phyloP scores from a whole-genome alignment of 1,284 basidiomycete species.

The Malassezia slooffiae region DNA sequence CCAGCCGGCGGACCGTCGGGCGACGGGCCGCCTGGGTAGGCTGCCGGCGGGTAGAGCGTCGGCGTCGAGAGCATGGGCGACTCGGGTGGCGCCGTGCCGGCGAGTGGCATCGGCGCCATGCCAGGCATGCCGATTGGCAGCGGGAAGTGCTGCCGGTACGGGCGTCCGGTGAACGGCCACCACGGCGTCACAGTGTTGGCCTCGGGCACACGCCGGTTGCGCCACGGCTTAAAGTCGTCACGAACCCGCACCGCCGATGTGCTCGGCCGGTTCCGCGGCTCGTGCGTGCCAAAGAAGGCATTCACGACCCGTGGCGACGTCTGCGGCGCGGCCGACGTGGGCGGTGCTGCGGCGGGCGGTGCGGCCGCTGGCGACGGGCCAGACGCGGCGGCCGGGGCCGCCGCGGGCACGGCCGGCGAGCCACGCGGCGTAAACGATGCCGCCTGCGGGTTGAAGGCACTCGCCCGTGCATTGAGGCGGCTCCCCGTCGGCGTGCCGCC shows the following conservation, averaged over 20 bases:
- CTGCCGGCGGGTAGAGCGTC: no score
- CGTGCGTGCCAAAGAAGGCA: constrained; percentile 77
- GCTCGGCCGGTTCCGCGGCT: constrained; percentile 57
- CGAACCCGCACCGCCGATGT: constrained; percentile 59
- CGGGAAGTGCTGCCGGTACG: constrained; percentile 62
- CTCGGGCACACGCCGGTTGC: constrained; percentile 67
- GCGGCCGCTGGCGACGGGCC: constrained; percentile 32
- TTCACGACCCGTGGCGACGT: no score
- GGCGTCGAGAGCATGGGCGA: no score
- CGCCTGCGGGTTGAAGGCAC: constrained; percentile 50
- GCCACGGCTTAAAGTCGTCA: constrained; percentile 91
- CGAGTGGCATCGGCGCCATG: background rate
- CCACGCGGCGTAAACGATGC: constrained; percentile 49
- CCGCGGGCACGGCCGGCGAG: constrained; percentile 8
- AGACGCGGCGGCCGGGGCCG: background rate
- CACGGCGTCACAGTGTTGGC: constrained; percentile 60
- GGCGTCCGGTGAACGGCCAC: constrained; percentile 82
- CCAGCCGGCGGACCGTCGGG: constrained; percentile 1
- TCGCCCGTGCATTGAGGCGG: constrained; percentile 65
- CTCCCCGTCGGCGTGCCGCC: constrained; percentile 12
- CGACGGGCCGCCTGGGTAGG: background rate
- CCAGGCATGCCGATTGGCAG: background rate
- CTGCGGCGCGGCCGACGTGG: constrained; percentile 48
- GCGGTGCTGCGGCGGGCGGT: constrained; percentile 21
- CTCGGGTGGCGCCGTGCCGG: no score